Conservation (phyloP, 768 basidiomycete genomes). For the Hypsizygus marmoreus region DNA sequence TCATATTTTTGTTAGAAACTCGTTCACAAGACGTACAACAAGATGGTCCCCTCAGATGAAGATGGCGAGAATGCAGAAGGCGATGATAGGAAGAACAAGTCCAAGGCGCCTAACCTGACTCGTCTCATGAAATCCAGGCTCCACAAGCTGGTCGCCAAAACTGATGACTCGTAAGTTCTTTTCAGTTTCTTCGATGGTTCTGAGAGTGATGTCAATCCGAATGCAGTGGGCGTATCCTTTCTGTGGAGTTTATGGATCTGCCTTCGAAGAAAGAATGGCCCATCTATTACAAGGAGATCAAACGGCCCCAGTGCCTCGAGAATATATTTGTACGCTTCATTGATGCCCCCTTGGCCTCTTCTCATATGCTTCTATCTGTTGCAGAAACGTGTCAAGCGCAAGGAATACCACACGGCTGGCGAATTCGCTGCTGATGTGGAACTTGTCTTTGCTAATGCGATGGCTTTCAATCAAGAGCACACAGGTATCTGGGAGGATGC, state of each 20-base stretch:
- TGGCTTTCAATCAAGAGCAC: conserved; percentile 85
- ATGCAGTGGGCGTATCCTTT: conserved; percentile 64
- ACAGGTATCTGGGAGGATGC: conserved; percentile 85
- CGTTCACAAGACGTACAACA: conserved; percentile 48
- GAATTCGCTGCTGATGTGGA: conserved; percentile 88
- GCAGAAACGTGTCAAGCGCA: conserved; percentile 80
- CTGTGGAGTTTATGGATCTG: conserved; percentile 80
- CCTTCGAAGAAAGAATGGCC: conserved; percentile 81
- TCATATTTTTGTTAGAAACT: conserved; percentile 43
- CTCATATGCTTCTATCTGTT: neutral
- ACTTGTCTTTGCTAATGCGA: conserved; percentile 87
- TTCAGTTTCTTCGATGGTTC: conserved; percentile 3
- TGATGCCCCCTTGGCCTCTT: too few species aligned
- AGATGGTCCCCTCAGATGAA: conserved; percentile 43
- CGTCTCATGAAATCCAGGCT: conserved; percentile 68
- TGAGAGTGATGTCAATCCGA: conserved; percentile 1
- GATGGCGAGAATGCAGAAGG: conserved; percentile 40
- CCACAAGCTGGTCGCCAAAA: conserved; percentile 72
- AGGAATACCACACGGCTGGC: conserved; percentile 66
- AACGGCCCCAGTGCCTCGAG: conserved; percentile 77
- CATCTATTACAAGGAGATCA: conserved; percentile 77
- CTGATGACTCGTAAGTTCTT: conserved; percentile 62
- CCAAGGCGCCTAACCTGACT: conserved; percentile 63
- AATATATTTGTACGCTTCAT: conserved; percentile 68
- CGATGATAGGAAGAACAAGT: conserved; percentile 46